Conservation (phyloP, 139 green algal genomes). For the Pseudopediastrum boryanum region DNA sequence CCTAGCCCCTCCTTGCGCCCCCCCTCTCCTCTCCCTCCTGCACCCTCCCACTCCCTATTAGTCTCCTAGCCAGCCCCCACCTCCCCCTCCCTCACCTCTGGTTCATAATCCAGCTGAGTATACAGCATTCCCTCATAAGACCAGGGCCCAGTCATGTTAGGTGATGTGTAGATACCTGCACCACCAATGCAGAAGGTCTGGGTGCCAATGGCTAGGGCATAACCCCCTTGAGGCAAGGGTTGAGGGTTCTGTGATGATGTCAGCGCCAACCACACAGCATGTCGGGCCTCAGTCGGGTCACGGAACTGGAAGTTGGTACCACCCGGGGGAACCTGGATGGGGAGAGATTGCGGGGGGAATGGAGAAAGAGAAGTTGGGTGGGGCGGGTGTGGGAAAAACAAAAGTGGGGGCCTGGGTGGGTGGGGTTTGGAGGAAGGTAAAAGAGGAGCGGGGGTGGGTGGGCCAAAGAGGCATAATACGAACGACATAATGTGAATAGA, state of each 20-base stretch:
- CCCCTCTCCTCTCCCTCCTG: too few species aligned
- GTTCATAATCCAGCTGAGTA: constrained; percentile 24
- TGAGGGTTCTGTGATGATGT: background rate
- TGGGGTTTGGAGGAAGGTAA: too few species aligned
- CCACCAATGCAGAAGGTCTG: constrained; percentile 32
- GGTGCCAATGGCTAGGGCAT: constrained; percentile 18
- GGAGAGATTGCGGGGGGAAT: too few species aligned
- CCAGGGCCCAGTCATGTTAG: constrained; percentile 28
- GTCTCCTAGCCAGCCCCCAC: too few species aligned
- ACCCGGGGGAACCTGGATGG: constrained; percentile 27
- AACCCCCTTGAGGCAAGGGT: constrained; percentile 1
- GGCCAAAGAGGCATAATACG: too few species aligned
- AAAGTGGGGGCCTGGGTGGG: too few species aligned
- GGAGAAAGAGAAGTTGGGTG: too few species aligned
- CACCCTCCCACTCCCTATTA: too few species aligned
- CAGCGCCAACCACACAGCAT: constrained; percentile 14
- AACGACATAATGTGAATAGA: too few species aligned
- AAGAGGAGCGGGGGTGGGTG: too few species aligned
- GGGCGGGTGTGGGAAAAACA: too few species aligned
- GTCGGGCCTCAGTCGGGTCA: constrained; percentile 21
- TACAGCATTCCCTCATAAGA: constrained; percentile 19
- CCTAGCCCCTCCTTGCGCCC: too few species aligned
- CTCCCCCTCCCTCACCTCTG: background rate
- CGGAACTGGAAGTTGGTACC: constrained; percentile 38
- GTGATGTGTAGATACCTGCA: constrained; percentile 31